phyloP scores from a whole-genome alignment of 2,329 filamentous ascomycete species.

The Leptographium radiaticola region DNA sequence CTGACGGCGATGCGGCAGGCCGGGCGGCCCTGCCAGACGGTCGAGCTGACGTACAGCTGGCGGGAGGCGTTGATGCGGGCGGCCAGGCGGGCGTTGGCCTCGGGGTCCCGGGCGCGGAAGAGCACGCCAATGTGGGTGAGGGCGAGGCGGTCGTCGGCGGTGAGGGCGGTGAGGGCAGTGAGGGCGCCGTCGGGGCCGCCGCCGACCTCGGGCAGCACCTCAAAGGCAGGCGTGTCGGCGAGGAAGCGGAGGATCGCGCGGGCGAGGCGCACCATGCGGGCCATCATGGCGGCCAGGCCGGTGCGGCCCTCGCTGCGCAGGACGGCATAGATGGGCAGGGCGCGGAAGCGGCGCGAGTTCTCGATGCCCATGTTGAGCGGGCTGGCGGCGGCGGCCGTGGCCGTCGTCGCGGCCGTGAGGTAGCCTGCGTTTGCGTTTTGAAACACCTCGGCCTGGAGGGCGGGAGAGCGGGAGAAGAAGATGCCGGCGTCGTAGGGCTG shows the following conservation, averaged over 20 bases:
- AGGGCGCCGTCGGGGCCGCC: too few species aligned
- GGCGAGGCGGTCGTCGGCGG: slow-evolving; percentile 20
- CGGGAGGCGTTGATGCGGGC: slow-evolving; percentile 58
- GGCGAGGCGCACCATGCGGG: slow-evolving; percentile 59
- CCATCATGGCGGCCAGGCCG: slow-evolving; percentile 58
- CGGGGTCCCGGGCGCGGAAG: slow-evolving; percentile 57
- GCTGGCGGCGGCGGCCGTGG: slow-evolving; percentile 46
- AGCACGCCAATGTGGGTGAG: slow-evolving; percentile 56
- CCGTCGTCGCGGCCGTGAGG: slow-evolving; percentile 26
- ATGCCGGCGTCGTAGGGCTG: slow-evolving; percentile 85
- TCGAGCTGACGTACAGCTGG: slow-evolving; percentile 73
- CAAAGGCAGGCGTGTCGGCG: slow-evolving; percentile 45
- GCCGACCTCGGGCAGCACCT: too few species aligned
- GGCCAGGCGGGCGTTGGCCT: slow-evolving; percentile 53
- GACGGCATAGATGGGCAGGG: slow-evolving; percentile 76
- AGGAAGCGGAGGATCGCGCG: slow-evolving; percentile 54
- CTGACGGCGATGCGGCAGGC: slow-evolving; percentile 77
- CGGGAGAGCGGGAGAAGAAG: slow-evolving; percentile 60
- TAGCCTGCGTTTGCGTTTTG: slow-evolving; percentile 80
- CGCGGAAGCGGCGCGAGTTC: slow-evolving; percentile 82
- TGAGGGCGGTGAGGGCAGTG: slow-evolving; percentile 24
- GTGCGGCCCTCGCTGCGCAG: slow-evolving; percentile 59
- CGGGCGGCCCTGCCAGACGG: slow-evolving; percentile 57
- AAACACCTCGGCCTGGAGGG: slow-evolving; percentile 51
- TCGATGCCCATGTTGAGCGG: slow-evolving; percentile 81